Percentiles rank a stretch among this genome's conserved stretches.
Conservation (phyloP, 805 yeast genomes). For the Kregervanrija fluxuum region DNA sequence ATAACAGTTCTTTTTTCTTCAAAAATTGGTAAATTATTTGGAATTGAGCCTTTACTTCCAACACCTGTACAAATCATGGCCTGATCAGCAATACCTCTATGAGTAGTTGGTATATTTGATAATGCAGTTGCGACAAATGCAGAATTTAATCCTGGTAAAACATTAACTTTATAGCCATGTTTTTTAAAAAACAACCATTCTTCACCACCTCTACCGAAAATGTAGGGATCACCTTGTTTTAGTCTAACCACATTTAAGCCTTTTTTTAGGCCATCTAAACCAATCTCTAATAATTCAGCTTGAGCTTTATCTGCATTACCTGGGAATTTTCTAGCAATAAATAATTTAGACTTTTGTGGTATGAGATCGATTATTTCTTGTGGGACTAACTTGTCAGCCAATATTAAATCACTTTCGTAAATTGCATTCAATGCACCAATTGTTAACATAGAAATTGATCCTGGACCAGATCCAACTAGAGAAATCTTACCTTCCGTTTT, state of each 20-base stretch:
- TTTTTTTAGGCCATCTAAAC: slow-evolving; percentile 51
- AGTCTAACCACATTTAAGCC: slow-evolving; percentile 81
- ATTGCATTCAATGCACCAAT: slow-evolving; percentile 80
- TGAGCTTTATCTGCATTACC: slow-evolving; percentile 96
- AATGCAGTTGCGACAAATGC: slow-evolving; percentile 83
- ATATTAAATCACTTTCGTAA: slow-evolving; percentile 69
- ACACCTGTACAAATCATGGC: slow-evolving; percentile 92
- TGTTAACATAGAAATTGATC: slow-evolving; percentile 74
- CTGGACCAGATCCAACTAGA: slow-evolving; percentile 94
- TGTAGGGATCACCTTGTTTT: slow-evolving; percentile 96
- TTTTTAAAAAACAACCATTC: slow-evolving; percentile 63
- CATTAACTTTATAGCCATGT: slow-evolving; percentile 65
- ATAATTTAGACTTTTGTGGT: slow-evolving; percentile 67
- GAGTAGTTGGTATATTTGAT: slow-evolving; percentile 84
- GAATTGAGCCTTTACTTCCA: slow-evolving; percentile 79
- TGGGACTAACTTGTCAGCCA: slow-evolving; percentile 92
- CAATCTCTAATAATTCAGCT: slow-evolving; percentile 68
- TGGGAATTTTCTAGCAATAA: slow-evolving; percentile 90
- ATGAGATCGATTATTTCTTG: slow-evolving; percentile 75
- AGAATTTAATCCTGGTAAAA: slow-evolving; percentile 83
- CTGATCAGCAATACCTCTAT: slow-evolving; percentile 87
- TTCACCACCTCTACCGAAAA: slow-evolving; percentile 95
- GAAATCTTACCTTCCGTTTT: slow-evolving; percentile 50
- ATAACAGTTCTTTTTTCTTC: slow-evolving; percentile 71
- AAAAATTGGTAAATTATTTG: slow-evolving; percentile 62